These are phyloP conservation scores for Asterophora parasitica DNA, from an alignment of 768 basidiomycete species.

Conservation along the genomic window DNA sequence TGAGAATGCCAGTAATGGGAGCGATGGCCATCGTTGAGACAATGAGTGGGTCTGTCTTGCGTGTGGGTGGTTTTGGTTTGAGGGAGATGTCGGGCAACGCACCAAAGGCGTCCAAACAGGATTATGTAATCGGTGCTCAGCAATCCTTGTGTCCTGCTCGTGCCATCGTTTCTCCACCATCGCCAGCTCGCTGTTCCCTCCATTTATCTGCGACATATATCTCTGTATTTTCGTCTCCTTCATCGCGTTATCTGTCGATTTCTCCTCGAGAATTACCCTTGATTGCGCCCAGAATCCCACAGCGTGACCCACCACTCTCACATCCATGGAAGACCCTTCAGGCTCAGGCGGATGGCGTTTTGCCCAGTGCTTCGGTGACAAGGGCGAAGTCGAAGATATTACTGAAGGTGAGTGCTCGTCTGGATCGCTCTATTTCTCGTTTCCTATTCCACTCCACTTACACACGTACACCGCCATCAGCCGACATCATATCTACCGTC, in stretches of 20 bases:
- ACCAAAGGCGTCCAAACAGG: conserved; percentile 18
- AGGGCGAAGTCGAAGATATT: conserved; percentile 98
- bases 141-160: conserved; percentile 22
- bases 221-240: conserved; percentile 6
- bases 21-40: conserved; percentile 67
- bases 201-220: conserved; percentile 20
- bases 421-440: conserved; percentile 2
- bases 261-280: conserved; percentile 13
- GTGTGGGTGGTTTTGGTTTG: conserved; percentile 19
- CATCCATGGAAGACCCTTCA: conserved; percentile 75
- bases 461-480: conserved; percentile 40
- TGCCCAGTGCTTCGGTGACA: conserved; percentile 99
- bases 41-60: conserved; percentile 14
- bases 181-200: conserved; percentile 16
- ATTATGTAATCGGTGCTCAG: conserved; percentile 19
- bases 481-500: conserved; percentile 99
- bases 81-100: conserved; percentile 36
- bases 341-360: conserved; percentile 94
- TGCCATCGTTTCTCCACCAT: conserved; percentile 21
- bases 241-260: conserved; percentile 22
- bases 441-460: conserved; percentile 6
- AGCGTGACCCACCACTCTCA: conserved; percentile 21
- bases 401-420: conserved; percentile 74
- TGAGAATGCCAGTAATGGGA: conserved; percentile 90
- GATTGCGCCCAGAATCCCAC: conserved; percentile 17